Base-by-base conservation (phyloP, 495 filamentous ascomycete species). In the Tirmania nivea region DNA sequence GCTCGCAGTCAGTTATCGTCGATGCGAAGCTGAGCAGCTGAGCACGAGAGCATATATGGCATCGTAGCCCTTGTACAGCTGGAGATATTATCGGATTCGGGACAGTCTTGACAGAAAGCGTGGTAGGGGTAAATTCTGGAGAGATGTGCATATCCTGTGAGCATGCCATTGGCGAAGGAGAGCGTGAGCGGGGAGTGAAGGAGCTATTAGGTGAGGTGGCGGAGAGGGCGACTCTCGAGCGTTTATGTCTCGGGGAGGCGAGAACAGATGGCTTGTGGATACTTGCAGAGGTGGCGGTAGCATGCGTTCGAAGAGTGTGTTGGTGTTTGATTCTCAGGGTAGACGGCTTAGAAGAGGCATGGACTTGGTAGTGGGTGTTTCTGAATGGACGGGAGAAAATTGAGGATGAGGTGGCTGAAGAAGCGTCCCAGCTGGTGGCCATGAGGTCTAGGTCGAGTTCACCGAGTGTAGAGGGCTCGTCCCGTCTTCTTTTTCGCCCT, bases 1-100 rank as follows among this genome's bases (percentile, higher is more conserved):
- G 49, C 4, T 48, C 59, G 37, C 59, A 61, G 34, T 42, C 42
- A n/a, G 52, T 58, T 19, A 61, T 48, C 0, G 58, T 61, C 11
- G 61, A 61, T 20, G 58, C 53, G 35, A 55, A 52, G 0, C 53
- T 50, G 19, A 61, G 42, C 12, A 52, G 52, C 58, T 61, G 59
- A n/a, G 54, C 54, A 4, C 59, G 55, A 8, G 55, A 58, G 39
- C 59, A 61, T 10, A 61, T 55, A 54, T 61, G 59, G 35, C 59
- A 61, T 14, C 57, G 35, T 36, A 53, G 39, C 16, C 21, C 53
- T 35, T 36, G 39, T 10, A 35, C 25, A 7, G 50, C 31, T 3
- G 50, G 17, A 45, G 8, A 19, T 31, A 19, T 31, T 10, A 8
- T 42, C 14, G 54, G 20, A 35, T 49, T 55, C 37, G 16, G 8